Percentiles rank a stretch among this genome's conserved stretches.
Evolutionary conservation across 2,329 filamentous ascomycete genomes (phyloP).

Genomic region (Colletotrichum sp.): DNA sequence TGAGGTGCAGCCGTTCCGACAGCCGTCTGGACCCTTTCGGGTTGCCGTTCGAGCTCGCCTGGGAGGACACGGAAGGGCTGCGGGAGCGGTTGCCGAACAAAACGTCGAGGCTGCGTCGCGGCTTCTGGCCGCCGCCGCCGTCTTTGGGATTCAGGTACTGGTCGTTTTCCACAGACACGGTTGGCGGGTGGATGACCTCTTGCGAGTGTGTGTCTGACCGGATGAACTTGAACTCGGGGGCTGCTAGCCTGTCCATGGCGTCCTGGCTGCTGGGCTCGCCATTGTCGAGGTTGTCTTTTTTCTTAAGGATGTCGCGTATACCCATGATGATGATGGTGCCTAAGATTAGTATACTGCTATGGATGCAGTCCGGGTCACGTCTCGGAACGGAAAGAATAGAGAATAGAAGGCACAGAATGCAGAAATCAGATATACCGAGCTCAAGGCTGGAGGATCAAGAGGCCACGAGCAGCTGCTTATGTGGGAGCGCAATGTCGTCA

Average conservation of each 20-base stretch:
- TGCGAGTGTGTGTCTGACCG: slow-evolving; percentile 82
- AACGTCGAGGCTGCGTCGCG: slow-evolving; percentile 51
- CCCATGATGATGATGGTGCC: slow-evolving; percentile 51
- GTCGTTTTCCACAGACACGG: slow-evolving; percentile 26
- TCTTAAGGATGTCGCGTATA: slow-evolving; percentile 58
- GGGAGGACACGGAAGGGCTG: slow-evolving; percentile 51
- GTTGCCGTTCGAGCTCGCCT: slow-evolving; percentile 38
- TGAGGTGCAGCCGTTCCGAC: slow-evolving; percentile 75
- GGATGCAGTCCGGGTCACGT: not conserved
- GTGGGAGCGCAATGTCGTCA: not conserved
- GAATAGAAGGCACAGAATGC: not conserved
- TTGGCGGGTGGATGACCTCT: slow-evolving; percentile 78
- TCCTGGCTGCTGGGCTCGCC: slow-evolving; percentile 38
- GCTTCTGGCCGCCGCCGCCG: slow-evolving; percentile 35
- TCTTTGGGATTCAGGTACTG: slow-evolving; percentile 25
- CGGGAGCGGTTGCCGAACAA: slow-evolving; percentile 51
- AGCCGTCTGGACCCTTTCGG: slow-evolving; percentile 52
- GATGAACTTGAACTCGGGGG: slow-evolving; percentile 81
- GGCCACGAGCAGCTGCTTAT: not conserved
- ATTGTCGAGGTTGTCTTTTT: slow-evolving; percentile 52
- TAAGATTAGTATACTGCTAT: not conserved
- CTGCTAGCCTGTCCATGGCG: slow-evolving; percentile 28
- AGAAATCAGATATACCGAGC: not conserved
- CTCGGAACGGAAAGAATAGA: not conserved
- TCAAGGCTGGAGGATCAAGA: not conserved